Evolutionary conservation across 2,329 filamentous ascomycete species (phyloP), one percentile per base, ranked within the genome.

Genomic region (Penicillium sp.): DNA sequence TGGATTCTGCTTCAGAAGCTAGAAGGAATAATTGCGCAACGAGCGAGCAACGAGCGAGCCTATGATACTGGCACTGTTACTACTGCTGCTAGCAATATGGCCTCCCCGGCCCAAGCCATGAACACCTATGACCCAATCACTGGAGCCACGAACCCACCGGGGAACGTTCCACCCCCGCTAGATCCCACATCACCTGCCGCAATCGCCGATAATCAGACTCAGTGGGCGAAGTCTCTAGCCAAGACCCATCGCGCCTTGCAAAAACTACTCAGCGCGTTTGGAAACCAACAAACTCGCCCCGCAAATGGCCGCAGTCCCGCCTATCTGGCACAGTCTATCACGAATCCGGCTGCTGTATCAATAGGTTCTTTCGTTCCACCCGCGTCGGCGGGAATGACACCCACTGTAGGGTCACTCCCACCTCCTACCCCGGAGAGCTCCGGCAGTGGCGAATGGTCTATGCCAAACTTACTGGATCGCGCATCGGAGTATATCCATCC

Each of bases 401-500:
- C 70, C 1, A 69, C 59, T 45, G 50, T 69, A 39, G 66, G 67
- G 23, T 75, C 73, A 4, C 58, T 75, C 15, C 72, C 73, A 5
- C 75, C 75, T 3, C 74, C 74, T n/a, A 78, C 76, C 0, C 75
- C 76, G 0, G 76, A 78, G 52, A 77, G 75, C 56, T 75, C 74
- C n/a, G 72, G 68, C 21, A 76, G 75, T 50, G 68, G 72, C 18
- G 75, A 78, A 51, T 78, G 75, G 76, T 70, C 72, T 40, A 70
- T 73, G 29, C 74, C 72, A 3, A 77, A 74, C 51, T 62, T 78
- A n/a, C 49, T 77, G 10, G 75, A 78, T 51, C 68, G 75, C 12
- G 75, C 75, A 29, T 66, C 71, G n/a, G 75, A 78, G 60, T 78
- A 77, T 58, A 77, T 78, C 9, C 75, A 77, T 51, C 75, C 76